These are phyloP conservation scores for Salvia miltiorrhiza DNA, from an alignment of 257 asterid species.

Conservation along the genomic window DNA sequence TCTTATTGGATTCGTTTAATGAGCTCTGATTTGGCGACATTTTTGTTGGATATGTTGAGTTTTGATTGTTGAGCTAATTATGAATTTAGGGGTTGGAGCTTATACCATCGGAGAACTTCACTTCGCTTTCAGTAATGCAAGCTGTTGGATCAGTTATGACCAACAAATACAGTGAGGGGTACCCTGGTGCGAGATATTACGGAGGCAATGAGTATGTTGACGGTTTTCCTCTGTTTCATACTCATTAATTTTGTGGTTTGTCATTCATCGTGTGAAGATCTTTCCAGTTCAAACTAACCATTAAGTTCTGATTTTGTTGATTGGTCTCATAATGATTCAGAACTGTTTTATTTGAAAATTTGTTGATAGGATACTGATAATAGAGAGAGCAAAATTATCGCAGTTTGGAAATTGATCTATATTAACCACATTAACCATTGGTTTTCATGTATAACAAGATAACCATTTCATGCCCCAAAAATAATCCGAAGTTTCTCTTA, in stretches of 20 bases:
- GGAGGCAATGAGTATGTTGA: conserved; percentile 92
- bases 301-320: neutral
- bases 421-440: neutral
- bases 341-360: neutral
- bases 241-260: neutral
- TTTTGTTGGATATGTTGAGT: neutral
- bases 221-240: neutral
- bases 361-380: neutral
- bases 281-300: neutral
- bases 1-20: neutral
- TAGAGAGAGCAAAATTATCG: neutral
- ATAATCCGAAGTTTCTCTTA: neutral
- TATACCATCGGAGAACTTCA: conserved; percentile 91
- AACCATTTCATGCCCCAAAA: neutral
- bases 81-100: conserved; percentile 75
- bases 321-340: neutral
- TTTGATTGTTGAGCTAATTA: conserved; percentile 12
- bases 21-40: neutral
- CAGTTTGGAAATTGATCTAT: neutral
- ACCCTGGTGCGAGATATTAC: conserved; percentile 97
- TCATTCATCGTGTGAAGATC: neutral
- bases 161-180: conserved; percentile 93
- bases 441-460: neutral
- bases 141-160: conserved; percentile 99
- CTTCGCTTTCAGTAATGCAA: conserved; percentile 93